A percentile compares a stretch with the other conserved stretches of the same genome.
These are phyloP conservation scores for Zygnema cylindricum DNA, from an alignment of 139 green algal genomes.

Conservation along the genomic window DNA sequence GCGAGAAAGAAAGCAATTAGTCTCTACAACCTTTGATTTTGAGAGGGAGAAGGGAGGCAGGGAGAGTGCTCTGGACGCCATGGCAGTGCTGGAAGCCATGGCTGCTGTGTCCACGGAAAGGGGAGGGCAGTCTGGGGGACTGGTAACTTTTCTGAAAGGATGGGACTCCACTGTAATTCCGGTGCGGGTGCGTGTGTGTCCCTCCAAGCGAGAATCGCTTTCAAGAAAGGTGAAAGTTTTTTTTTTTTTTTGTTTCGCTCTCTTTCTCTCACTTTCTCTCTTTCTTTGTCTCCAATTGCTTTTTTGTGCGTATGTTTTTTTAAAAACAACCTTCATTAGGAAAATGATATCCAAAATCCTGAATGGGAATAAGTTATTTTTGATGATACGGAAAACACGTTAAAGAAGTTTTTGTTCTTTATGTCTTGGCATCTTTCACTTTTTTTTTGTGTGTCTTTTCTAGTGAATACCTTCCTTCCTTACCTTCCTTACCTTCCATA, in stretches of 20 bases:
- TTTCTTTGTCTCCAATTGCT: not conserved
- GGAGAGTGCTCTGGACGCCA: constrained; percentile 1
- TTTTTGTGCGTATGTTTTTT: not conserved
- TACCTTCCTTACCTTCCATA: too few relatives aligned
- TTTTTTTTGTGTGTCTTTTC: not conserved
- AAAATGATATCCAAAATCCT: not conserved
- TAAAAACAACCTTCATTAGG: not conserved
- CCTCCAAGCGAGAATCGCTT: constrained; percentile 41
- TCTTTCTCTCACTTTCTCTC: not conserved
- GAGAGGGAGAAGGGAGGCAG: not conserved
- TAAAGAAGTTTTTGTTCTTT: not conserved
- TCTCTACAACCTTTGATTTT: not conserved
- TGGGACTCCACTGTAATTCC: not conserved
- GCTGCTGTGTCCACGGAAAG: constrained; percentile 32
- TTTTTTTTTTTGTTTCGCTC: not conserved
- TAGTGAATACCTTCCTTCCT: not conserved
- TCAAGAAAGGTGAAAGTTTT: not conserved
- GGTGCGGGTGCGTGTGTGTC: constrained; percentile 17
- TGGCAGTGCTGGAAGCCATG: constrained; percentile 46
- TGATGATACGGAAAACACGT: not conserved
- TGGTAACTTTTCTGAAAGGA: constrained; percentile 40
- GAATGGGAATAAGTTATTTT: not conserved
- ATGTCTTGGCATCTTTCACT: not conserved
- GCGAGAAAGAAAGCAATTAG: not conserved
- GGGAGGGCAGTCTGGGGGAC: constrained; percentile 51